These are phyloP conservation scores for Arthroderma uncinatum DNA, from an alignment of 2,329 filamentous ascomycete species.

Conservation along the genomic window DNA sequence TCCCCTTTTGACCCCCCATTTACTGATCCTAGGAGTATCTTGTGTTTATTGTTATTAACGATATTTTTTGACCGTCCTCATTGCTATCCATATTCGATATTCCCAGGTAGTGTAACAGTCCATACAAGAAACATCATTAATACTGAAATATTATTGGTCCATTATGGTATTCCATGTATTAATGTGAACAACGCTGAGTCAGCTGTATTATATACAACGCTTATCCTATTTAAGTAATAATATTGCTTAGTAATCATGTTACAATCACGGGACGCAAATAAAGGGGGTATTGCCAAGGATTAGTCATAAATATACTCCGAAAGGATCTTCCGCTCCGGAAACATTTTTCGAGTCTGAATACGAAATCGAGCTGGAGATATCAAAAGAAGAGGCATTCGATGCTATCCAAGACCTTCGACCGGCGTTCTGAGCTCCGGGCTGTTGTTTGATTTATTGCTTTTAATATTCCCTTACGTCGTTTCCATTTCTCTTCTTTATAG, in stretches of 20 bases:
- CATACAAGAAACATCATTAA: too few relatives aligned
- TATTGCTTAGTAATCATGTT: too few relatives aligned
- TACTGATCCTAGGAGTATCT: background rate
- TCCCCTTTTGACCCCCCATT: background rate
- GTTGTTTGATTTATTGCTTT: background rate
- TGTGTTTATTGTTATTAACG: background rate
- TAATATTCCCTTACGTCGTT: background rate
- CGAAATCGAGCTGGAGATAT: background rate
- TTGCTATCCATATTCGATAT: too few relatives aligned
- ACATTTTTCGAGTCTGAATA: background rate
- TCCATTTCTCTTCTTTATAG: background rate
- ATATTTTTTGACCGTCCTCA: too few relatives aligned
- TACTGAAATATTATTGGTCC: too few relatives aligned
- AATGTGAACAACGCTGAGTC: too few relatives aligned
- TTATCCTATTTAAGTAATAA: too few relatives aligned
- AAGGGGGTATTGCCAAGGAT: too few relatives aligned
- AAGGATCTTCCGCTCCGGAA: background rate
- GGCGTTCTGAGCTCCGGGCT: background rate
- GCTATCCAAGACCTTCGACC: background rate
- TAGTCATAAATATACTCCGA: background rate
- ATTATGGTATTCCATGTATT: too few relatives aligned
- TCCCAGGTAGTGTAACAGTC: too few relatives aligned
- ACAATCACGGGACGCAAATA: background rate
- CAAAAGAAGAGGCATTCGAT: background rate
- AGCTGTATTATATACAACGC: too few relatives aligned